Percentiles rank a stretch among this genome's conserved stretches.
Conservation (phyloP, 495 filamentous ascomycete genomes). For the Viridothelium virens region DNA sequence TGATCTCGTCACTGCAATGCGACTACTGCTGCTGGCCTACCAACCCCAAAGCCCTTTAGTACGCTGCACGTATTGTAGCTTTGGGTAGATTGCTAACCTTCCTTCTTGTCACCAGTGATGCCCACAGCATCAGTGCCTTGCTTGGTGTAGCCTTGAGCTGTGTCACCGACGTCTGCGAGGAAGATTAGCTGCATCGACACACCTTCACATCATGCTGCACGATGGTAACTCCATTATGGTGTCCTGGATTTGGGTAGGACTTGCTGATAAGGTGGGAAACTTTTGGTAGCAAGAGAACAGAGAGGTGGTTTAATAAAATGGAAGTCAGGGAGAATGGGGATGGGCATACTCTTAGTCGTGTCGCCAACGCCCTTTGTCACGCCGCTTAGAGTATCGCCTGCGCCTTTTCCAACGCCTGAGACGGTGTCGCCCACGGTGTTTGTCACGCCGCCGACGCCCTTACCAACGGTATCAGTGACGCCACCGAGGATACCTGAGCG, state of each 20-base stretch:
- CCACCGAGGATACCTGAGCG: constrained; percentile 2
- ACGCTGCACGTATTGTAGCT: background rate
- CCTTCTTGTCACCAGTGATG: constrained; percentile 3
- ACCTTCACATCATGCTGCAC: background rate
- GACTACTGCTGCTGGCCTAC: constrained; percentile 3
- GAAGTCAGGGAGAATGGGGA: background rate
- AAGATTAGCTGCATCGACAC: background rate
- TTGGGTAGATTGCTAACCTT: background rate
- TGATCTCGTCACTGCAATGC: background rate
- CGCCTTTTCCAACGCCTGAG: constrained; percentile 2
- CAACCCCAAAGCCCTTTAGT: background rate
- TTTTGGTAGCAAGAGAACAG: no score
- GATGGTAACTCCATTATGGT: background rate
- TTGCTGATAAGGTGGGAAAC: no score
- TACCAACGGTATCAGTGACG: constrained; percentile 10
- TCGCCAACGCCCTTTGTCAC: constrained; percentile 8
- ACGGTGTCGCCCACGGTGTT: constrained; percentile 8
- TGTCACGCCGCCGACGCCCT: constrained; percentile 7
- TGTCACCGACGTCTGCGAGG: background rate
- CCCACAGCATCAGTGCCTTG: constrained; percentile 1
- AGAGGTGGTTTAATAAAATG: background rate
- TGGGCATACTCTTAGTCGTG: constrained; percentile 10
- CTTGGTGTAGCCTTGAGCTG: constrained; percentile 5
- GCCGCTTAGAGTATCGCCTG: constrained; percentile 7
- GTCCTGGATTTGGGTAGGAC: no score